Conservation (phyloP, 306 rosid species). For the Chamaecrista fasciculata region DNA sequence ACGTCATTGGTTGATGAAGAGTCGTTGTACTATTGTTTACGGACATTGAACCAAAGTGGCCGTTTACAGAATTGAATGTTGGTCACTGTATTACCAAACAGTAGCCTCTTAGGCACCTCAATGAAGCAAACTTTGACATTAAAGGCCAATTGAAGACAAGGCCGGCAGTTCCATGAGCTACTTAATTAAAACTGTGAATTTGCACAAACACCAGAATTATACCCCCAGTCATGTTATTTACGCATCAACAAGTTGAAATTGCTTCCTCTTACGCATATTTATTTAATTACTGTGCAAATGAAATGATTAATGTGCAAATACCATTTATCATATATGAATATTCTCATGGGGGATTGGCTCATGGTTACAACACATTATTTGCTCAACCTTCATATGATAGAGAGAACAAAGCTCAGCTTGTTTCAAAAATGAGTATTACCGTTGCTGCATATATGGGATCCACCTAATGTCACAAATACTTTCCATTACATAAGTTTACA, state of each 20-base stretch:
- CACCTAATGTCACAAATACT: conserved; percentile 44
- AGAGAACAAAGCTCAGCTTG: conserved; percentile 14
- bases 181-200: too few relatives aligned
- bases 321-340: not conserved
- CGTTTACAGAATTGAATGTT: too few relatives aligned
- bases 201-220: not conserved
- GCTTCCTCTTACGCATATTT: not conserved
- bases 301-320: not conserved
- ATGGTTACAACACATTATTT: not conserved
- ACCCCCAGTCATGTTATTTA: not conserved
- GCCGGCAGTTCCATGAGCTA: too few relatives aligned
- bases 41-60: too few relatives aligned
- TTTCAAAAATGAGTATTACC: conserved; percentile 31
- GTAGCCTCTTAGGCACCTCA: too few relatives aligned
- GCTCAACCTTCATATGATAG: not conserved
- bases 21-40: too few relatives aligned
- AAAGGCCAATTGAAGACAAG: too few relatives aligned
- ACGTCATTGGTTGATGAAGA: too few relatives aligned
- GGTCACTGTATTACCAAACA: too few relatives aligned
- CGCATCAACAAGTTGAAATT: not conserved
- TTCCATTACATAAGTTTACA: conserved; percentile 40
- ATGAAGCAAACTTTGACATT: too few relatives aligned
- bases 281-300: not conserved
- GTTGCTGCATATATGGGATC: conserved; percentile 37
- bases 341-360: not conserved